Conservation (phyloP, 805 yeast species). For the Middelhovenomyces tepae region DNA sequence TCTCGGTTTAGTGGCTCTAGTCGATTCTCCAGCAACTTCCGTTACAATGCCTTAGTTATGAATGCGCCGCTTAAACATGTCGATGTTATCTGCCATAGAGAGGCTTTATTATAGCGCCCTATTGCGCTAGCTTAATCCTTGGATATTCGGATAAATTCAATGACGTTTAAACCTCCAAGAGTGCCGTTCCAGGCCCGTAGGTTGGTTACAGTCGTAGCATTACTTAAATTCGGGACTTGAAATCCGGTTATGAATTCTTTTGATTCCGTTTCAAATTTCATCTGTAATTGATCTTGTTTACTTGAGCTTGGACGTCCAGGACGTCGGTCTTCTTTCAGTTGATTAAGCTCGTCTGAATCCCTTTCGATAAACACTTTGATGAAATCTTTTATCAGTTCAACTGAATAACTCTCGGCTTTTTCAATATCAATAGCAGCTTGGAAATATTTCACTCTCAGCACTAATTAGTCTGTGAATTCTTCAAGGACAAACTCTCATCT, state of each 20-base stretch:
- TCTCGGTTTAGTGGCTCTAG: background rate
- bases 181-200: constrained; percentile 76
- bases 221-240: constrained; percentile 62
- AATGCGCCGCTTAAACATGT: no score
- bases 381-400: constrained; percentile 53
- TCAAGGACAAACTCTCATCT: constrained; percentile 14
- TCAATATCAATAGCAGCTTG: constrained; percentile 47
- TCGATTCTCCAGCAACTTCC: background rate
- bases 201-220: constrained; percentile 45
- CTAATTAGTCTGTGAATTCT: constrained; percentile 8
- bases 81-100: no score
- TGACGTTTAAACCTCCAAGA: constrained; percentile 61
- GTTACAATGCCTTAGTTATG: no score
- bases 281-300: constrained; percentile 59
- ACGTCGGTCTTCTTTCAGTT: constrained; percentile 53
- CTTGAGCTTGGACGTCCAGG: constrained; percentile 80
- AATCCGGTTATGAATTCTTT: constrained; percentile 62
- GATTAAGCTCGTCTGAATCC: constrained; percentile 67
- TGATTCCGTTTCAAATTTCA: constrained; percentile 49
- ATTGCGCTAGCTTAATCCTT: constrained; percentile 14
- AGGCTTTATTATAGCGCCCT: no score
- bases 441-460: constrained; percentile 48
- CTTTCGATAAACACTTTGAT: constrained; percentile 54
- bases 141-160: constrained; percentile 39
- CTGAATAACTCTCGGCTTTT: constrained; percentile 35